Percentiles rank a stretch among this genome's conserved stretches.
Evolutionary conservation across 768 basidiomycete species (phyloP).

Genomic region (Lactifluus pinguis): DNA sequence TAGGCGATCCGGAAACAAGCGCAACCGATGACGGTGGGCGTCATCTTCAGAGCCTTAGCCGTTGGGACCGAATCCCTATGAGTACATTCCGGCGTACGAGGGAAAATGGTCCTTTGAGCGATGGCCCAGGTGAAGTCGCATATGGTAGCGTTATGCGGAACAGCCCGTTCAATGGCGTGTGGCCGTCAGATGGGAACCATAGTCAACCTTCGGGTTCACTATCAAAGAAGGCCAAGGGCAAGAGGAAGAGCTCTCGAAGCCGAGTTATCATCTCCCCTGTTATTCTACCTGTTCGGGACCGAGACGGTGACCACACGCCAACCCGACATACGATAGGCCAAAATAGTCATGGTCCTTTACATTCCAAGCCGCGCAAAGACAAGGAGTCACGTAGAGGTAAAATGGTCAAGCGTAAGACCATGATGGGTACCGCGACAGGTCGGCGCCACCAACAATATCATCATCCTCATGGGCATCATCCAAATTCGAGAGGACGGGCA

Average conservation of each 20-base stretch:
- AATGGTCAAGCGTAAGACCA: conserved; percentile 46
- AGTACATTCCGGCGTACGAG: conserved; percentile 63
- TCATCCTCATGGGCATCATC: conserved; percentile 50
- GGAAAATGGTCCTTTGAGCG: conserved; percentile 24
- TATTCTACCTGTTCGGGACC: conserved; percentile 36
- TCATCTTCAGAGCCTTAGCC: conserved; percentile 42
- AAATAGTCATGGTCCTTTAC: conserved; percentile 25
- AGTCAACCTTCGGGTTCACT: conserved; percentile 19
- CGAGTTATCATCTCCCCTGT: conserved; percentile 39
- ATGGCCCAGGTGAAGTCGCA: conserved; percentile 10
- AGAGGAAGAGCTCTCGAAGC: conserved; percentile 24
- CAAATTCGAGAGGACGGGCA: conserved; percentile 54
- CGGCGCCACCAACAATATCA: conserved; percentile 37
- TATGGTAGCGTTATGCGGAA: conserved; percentile 15
- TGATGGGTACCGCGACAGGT: conserved; percentile 31
- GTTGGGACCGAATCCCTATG: conserved; percentile 72
- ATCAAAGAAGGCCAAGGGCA: conserved; percentile 25
- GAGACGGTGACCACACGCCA: conserved; percentile 49
- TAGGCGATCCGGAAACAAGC: conserved; percentile 15
- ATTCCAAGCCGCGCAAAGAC: conserved; percentile 40
- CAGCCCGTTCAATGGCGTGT: conserved; percentile 20
- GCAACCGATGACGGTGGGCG: conserved; percentile 26
- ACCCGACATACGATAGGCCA: conserved; percentile 30
- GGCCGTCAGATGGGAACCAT: conserved; percentile 16
- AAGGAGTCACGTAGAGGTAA: conserved; percentile 62